These are phyloP conservation scores for Penicillium chermesinum DNA, from an alignment of 495 filamentous ascomycete genomes.

Conservation along the genomic window DNA sequence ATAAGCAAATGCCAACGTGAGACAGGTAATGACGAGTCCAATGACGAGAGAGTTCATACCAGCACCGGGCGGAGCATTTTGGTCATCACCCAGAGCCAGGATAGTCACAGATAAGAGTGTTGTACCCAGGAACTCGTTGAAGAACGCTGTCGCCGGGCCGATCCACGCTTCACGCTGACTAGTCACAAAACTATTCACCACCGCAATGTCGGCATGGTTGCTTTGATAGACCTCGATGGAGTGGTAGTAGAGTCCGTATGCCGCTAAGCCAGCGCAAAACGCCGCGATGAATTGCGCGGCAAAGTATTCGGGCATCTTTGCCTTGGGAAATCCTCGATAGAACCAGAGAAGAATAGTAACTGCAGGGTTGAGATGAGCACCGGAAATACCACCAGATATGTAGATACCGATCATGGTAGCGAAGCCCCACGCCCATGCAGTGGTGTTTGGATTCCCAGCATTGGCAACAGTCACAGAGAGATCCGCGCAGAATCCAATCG, in stretches of 20 bases:
- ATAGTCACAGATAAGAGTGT: conserved; percentile 41
- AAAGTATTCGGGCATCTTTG: conserved; percentile 44
- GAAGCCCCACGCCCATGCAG: conserved; percentile 51
- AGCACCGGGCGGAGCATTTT: conserved; percentile 49
- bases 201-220: conserved; percentile 24
- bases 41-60: conserved; percentile 49
- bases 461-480: conserved; percentile 43
- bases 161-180: conserved; percentile 41
- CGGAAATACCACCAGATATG: conserved; percentile 51
- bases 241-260: conserved; percentile 47
- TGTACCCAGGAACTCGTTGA: conserved; percentile 47
- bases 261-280: conserved; percentile 38
- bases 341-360: conserved; percentile 47
- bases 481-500: conserved; percentile 45
- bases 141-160: conserved; percentile 42
- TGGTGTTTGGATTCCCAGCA: conserved; percentile 42
- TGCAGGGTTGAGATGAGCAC: conserved; percentile 49
- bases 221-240: conserved; percentile 38
- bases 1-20: conserved; percentile 42
- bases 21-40: conserved; percentile 39
- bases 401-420: conserved; percentile 56
- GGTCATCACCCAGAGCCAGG: conserved; percentile 51
- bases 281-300: conserved; percentile 44
- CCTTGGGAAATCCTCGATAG: conserved; percentile 48
- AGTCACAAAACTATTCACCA: conserved; percentile 40